Percentiles rank a stretch among this genome's conserved stretches.
Conservation (phyloP, 805 yeast species). For the Candida nanaspora region DNA sequence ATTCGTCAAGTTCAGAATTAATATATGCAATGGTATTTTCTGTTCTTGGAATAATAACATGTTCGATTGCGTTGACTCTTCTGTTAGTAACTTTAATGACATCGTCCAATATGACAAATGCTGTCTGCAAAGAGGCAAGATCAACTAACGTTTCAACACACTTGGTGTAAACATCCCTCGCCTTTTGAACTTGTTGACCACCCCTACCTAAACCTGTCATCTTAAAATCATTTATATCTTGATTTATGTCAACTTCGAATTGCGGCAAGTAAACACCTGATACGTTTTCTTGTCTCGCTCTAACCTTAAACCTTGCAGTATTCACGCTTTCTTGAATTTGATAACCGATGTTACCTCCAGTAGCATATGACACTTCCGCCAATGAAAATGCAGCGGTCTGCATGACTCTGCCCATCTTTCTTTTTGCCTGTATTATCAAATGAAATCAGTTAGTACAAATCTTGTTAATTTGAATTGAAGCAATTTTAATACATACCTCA, state of each 20-base stretch:
- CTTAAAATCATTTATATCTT: slow-evolving; percentile 85
- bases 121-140: slow-evolving; percentile 92
- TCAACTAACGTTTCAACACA: slow-evolving; percentile 97
- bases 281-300: slow-evolving; percentile 91
- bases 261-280: slow-evolving; percentile 94
- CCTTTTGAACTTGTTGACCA: slow-evolving; percentile 95
- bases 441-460: slow-evolving; percentile 4
- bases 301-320: slow-evolving; percentile 82
- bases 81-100: slow-evolving; percentile 97
- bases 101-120: slow-evolving; percentile 92
- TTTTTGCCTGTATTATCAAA: slow-evolving; percentile 45
- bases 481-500: slow-evolving; percentile 49
- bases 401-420: slow-evolving; percentile 98
- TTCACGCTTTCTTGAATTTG: slow-evolving; percentile 94
- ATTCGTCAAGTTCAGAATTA: slow-evolving; percentile 92
- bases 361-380: slow-evolving; percentile 96
- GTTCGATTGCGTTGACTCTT: slow-evolving; percentile 98
- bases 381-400: slow-evolving; percentile 96
- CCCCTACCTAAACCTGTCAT: slow-evolving; percentile 97
- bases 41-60: slow-evolving; percentile 94
- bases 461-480: too few species aligned
- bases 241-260: slow-evolving; percentile 79
- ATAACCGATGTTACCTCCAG: slow-evolving; percentile 91
- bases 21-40: slow-evolving; percentile 90
- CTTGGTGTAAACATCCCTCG: slow-evolving; percentile 85